Conservation (phyloP, 1,139 yeast species). For the Blastobotrys illinoisensis region DNA sequence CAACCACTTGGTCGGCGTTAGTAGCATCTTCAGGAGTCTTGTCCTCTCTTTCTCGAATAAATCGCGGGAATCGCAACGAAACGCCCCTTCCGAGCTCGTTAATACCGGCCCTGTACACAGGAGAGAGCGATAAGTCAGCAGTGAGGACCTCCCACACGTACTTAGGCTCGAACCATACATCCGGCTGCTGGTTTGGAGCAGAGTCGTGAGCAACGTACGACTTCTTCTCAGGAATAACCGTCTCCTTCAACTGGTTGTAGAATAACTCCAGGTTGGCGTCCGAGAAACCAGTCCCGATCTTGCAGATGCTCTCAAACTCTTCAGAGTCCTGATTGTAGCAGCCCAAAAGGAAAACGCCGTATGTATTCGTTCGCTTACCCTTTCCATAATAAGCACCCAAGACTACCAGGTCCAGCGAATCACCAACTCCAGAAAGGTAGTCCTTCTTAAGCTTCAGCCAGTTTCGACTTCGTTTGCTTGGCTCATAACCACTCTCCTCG, state of each 20-base stretch:
- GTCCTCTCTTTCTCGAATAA: conserved; percentile 79
- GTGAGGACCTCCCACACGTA: conserved; percentile 84
- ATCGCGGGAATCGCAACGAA: conserved; percentile 87
- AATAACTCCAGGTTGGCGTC: conserved; percentile 70
- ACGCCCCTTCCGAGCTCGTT: conserved; percentile 78
- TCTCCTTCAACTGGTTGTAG: conserved; percentile 57
- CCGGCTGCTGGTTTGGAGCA: conserved; percentile 56
- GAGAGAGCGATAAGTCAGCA: conserved; percentile 90
- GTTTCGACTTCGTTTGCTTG: conserved; percentile 88
- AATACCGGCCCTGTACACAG: conserved; percentile 85
- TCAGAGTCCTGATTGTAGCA: conserved; percentile 86
- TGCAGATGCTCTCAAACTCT: conserved; percentile 91
- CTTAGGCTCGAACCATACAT: conserved; percentile 94
- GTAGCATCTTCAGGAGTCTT: conserved; percentile 88
- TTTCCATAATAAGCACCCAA: conserved; percentile 91
- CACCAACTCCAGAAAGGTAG: conserved; percentile 81
- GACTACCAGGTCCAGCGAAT: conserved; percentile 87
- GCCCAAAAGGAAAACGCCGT: conserved; percentile 91
- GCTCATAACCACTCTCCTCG: conserved; percentile 78
- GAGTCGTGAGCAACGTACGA: conserved; percentile 66
- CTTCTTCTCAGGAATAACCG: conserved; percentile 64
- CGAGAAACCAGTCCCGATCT: conserved; percentile 95
- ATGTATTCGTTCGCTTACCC: conserved; percentile 91
- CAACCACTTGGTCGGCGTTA: conserved; percentile 81
- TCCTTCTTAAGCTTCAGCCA: conserved; percentile 96